A percentile compares a stretch with the other conserved stretches of the same genome.
Conservation (phyloP, 2,329 filamentous ascomycete genomes). For the Alternaria conjuncta region DNA sequence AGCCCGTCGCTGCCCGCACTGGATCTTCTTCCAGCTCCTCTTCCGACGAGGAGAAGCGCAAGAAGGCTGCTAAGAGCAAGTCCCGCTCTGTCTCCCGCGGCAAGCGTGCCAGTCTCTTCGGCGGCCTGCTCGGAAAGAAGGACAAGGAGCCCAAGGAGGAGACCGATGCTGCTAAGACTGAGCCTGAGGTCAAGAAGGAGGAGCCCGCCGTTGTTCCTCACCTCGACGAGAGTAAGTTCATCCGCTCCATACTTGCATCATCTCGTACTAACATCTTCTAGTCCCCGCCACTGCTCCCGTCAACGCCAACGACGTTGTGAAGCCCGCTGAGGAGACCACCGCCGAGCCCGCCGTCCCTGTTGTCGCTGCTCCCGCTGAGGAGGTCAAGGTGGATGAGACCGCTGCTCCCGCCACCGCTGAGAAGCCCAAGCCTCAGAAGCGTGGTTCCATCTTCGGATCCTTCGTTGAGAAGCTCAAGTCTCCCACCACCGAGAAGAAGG, state of each 20-base stretch:
- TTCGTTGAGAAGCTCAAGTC: conserved; percentile 67
- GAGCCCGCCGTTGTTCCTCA: conserved; percentile 36
- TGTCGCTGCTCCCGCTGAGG: conserved; percentile 27
- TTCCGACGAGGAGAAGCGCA: conserved; percentile 57
- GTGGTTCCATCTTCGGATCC: conserved; percentile 81
- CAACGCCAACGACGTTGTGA: conserved; percentile 38
- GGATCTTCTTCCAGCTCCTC: conserved; percentile 50
- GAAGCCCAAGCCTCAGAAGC: conserved; percentile 74
- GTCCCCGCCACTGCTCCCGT: conserved; percentile 45
- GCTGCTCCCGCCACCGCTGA: conserved; percentile 45
- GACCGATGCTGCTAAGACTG: conserved; percentile 43
- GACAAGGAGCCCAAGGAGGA: conserved; percentile 58
- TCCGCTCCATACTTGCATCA: neutral
- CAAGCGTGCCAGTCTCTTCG: conserved; percentile 66
- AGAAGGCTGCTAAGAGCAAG: conserved; percentile 59
- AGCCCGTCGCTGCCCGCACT: conserved; percentile 37
- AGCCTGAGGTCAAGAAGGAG: conserved; percentile 41
- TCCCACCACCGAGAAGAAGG: conserved; percentile 69
- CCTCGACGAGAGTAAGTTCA: conserved; percentile 42
- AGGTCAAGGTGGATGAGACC: conserved; percentile 55
- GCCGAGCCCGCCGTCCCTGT: conserved; percentile 46
- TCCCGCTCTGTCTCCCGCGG: conserved; percentile 64
- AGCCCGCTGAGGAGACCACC: conserved; percentile 51
- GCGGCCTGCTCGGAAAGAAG: conserved; percentile 66
- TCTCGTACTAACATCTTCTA: conserved; percentile 14